A percentile compares a stretch with the other conserved stretches of the same genome.
Conservation (phyloP, 2,329 filamentous ascomycete species). For the Trichoderma sp. region DNA sequence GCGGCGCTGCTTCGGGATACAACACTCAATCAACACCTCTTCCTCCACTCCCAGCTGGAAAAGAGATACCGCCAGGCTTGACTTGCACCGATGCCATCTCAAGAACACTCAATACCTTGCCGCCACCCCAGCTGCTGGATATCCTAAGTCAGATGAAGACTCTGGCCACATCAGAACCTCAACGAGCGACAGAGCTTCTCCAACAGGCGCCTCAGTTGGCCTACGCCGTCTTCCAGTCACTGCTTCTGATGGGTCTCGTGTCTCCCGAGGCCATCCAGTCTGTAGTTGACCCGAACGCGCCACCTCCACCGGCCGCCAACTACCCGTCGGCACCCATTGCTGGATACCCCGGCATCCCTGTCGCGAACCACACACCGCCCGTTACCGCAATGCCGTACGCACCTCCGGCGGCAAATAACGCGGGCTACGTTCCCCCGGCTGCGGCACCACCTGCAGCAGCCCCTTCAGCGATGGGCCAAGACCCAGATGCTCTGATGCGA, state of each 20-base stretch:
- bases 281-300: constrained; percentile 69
- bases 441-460: constrained; percentile 41
- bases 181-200: constrained; percentile 82
- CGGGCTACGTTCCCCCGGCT: constrained; percentile 44
- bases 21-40: constrained; percentile 56
- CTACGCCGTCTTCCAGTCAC: constrained; percentile 92
- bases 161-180: constrained; percentile 79
- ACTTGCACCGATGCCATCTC: constrained; percentile 91
- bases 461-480: constrained; percentile 47
- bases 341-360: constrained; percentile 42
- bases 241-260: constrained; percentile 90
- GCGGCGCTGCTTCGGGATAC: constrained; percentile 40
- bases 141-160: constrained; percentile 94
- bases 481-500: constrained; percentile 74
- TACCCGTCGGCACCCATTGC: constrained; percentile 45
- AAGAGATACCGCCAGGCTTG: constrained; percentile 80
- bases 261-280: constrained; percentile 80
- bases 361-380: constrained; percentile 53
- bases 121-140: constrained; percentile 86
- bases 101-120: constrained; percentile 82
- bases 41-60: constrained; percentile 81
- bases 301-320: constrained; percentile 40
- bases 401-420: constrained; percentile 46
- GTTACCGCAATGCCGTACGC: constrained; percentile 51
- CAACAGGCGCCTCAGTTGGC: constrained; percentile 88